Evolutionary conservation across 2,329 filamentous ascomycete species (phyloP), one percentile per base, ranked within the genome.

Genomic region (Alternaria novae-zelandiae): DNA sequence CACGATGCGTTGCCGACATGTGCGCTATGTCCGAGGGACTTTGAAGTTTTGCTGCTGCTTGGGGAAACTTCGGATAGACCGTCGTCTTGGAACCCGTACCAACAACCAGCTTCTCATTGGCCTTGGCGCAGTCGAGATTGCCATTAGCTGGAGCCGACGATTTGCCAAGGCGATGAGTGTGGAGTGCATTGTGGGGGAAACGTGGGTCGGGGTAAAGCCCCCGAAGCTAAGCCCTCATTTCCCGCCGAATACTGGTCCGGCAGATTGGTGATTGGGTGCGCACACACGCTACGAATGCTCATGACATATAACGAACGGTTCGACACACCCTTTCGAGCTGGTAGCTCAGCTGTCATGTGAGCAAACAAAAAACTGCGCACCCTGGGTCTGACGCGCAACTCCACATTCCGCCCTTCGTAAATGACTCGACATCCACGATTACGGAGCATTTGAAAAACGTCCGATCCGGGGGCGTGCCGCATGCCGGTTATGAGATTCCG

Each of bases 121-220:
- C 1, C 61, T 60, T 51, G 43, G 61, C 61, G 21, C 45, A 12
- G 41, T 15, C 26, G 15, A 15, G 21, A 30, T 53, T 59, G 61
- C 57, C 50, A 21, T 32, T 4, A 20, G 36, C 55, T 54, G 55
- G 28, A 54, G 25, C 43, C 51, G 51, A 25, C 21, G 20, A 55
- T 45, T 60, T 59, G 68, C 68, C 66, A 70, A 70, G 68, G 30
- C 7, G 10, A 45, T 30, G 51, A 57, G 51, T 65, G 66, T 59
- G 64, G 66, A 66, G 66, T 67, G 57, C 63, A 62, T 59, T 63
- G 50, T 63, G 57, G 57, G 45, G 61, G 41, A 53, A 45, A 21
- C 32, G 26, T 54, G 46, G 41, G 57, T 57, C 43, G 59, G 57
- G 47, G 43, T 51, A 58, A 56, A 55, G 44, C 43, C 23, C 44